Evolutionary conservation across 495 filamentous ascomycete species (phyloP).

Genomic region (Talaromyces thailandensis): DNA sequence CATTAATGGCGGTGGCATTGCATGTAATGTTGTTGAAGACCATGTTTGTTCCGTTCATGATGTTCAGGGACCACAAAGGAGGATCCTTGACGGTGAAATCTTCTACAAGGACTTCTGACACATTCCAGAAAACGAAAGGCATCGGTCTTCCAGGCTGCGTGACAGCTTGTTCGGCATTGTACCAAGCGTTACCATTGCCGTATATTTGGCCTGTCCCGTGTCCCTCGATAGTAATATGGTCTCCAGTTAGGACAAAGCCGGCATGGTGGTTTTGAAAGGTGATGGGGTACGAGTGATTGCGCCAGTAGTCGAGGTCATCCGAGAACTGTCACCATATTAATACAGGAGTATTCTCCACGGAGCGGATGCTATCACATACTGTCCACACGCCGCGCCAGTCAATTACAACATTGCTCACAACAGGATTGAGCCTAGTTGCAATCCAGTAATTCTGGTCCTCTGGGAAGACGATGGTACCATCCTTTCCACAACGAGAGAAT

Average conservation of each 20-base stretch:
- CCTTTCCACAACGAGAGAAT: conserved; percentile 39
- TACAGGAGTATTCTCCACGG: not conserved
- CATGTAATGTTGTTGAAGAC: conserved; percentile 39
- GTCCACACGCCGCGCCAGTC: conserved; percentile 41
- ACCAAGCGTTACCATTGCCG: conserved; percentile 25
- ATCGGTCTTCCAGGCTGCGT: conserved; percentile 46
- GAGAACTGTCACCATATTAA: conserved; percentile 25
- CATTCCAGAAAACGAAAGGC: conserved; percentile 55
- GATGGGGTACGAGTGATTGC: conserved; percentile 43
- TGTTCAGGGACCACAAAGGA: conserved; percentile 46
- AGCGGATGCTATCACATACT: conserved; percentile 14
- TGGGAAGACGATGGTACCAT: conserved; percentile 44
- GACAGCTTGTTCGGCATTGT: conserved; percentile 21
- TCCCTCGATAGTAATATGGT: conserved; percentile 45
- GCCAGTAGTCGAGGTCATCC: conserved; percentile 46
- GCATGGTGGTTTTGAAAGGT: conserved; percentile 49
- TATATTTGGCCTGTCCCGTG: conserved; percentile 46
- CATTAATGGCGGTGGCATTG: conserved; percentile 41
- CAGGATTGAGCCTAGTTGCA: conserved; percentile 36
- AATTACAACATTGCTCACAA: conserved; percentile 33
- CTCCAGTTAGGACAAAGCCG: conserved; percentile 41
- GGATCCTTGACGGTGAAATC: conserved; percentile 46
- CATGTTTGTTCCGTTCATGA: conserved; percentile 52
- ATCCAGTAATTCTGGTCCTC: conserved; percentile 43
- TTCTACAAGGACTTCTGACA: conserved; percentile 40